Conservation (phyloP, 108 stramenopile genomes). For the Conticribra guillardii region DNA sequence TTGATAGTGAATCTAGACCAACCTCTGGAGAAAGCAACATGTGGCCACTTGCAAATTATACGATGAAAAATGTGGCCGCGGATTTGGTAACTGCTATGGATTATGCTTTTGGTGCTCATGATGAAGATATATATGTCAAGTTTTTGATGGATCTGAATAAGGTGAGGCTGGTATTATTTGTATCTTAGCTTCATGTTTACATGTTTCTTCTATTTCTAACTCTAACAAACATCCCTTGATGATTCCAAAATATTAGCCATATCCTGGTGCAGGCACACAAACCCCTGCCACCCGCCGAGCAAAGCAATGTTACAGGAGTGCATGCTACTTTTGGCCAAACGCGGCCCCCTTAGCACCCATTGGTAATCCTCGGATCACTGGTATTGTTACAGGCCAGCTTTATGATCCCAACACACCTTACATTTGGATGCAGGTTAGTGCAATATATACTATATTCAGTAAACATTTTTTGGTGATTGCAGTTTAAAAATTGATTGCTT, state of each 20-base stretch:
- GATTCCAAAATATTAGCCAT: background rate
- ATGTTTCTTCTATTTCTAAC: too few species aligned
- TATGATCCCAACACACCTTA: conserved; percentile 20
- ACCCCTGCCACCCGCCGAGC: background rate
- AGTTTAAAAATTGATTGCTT: too few species aligned
- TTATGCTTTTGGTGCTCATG: background rate
- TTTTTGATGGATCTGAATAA: background rate
- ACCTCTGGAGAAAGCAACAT: background rate
- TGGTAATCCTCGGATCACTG: conserved; percentile 5
- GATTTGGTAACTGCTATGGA: background rate
- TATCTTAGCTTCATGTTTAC: background rate
- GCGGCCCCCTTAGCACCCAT: conserved; percentile 11
- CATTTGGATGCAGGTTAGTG: conserved; percentile 17
- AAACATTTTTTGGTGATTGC: too few species aligned
- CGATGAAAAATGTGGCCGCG: background rate
- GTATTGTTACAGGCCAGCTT: conserved; percentile 17
- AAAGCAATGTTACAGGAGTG: conserved; percentile 11
- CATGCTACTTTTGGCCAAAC: background rate
- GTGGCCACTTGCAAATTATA: background rate
- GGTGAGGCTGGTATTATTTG: background rate
- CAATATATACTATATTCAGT: background rate
- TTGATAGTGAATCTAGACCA: background rate
- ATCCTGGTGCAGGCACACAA: conserved; percentile 11
- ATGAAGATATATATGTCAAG: background rate
- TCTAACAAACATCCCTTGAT: too few species aligned